Evolutionary conservation across 176 grass and related monocot genomes (phyloP), one percentile per base, ranked within the genome.

Genomic region (Phragmites australis): DNA sequence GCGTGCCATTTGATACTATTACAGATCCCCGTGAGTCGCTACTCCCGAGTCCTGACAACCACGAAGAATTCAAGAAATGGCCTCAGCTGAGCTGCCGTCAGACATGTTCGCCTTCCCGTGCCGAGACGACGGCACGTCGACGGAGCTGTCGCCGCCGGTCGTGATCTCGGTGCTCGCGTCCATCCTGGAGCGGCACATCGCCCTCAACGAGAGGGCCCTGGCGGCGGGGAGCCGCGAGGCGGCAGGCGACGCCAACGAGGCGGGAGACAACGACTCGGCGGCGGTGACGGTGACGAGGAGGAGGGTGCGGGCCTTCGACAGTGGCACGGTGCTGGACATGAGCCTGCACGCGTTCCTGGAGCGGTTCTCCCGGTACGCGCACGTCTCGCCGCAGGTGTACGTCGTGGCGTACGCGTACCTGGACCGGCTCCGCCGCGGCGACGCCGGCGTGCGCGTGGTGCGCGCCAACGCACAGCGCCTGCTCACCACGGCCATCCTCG

Each of bases 341-440:
- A 88, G 60, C 57, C 56, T 93, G 65, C 83, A 57, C 18, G 87
- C 78, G 10, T 97, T 97, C 72, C 70, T 97, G 75, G 90, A 90
- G 65, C 80, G 94, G 40, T 78, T 97, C 82, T 56, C 77, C 54
- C 92, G 90, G 50, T 94, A 97, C 82, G 90, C 90, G 8, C 48
- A 79, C 11, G 85, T 92, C 0, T 76, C 91, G 50, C 80, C 94
- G 64, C 57, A 82, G 63, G 90, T 97, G 52, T 97, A 97, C 75
- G 94, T 97, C 45, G 83, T 97, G 41, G 94, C 94, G 30, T 97
- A 97, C 82, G 86, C 93, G 41, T 97, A 97, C 83, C 85, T 97
- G 80, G 94, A 97, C 80, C 90, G 92, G 14, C 77, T 97, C 54
- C 93, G 86, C 25, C 85, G 82, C 12, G 81, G 66, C 51, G 88